Evolutionary conservation across 2,329 filamentous ascomycete genomes (phyloP), one percentile per base, ranked within the genome.

Genomic region (Trematosphaeria pertusa): DNA sequence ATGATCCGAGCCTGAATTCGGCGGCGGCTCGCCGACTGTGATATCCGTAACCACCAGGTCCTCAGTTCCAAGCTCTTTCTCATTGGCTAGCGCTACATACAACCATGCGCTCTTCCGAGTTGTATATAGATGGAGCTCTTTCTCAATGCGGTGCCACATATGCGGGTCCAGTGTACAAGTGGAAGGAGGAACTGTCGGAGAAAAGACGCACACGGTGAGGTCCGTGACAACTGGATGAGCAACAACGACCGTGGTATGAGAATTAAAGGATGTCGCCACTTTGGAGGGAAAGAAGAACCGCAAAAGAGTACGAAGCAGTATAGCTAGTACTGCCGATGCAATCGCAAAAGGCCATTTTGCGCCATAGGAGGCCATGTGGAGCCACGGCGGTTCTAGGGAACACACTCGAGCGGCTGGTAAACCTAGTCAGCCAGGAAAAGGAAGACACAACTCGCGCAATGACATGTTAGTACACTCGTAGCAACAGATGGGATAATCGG

Each of bases 1-100:
- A 58, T 83, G 82, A 32, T 74, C 77, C 46, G 80, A 78, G 9
- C 76, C 76, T 4, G 70, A 73, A 40, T 72, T 78, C 1, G 90
- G 91, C 62, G 88, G 81, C 22, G 86, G 73, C 12, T 87, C 79
- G 7, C 88, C 86, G n/a, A 95, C 85, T 31, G 81, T 83, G 42
- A 95, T 75, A 61, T 91, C 89, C 51, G 91, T 76, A 15, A 96
- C 83, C 11, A 96, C 84, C 67, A 82, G 85, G 62, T 95, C 90
- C 1, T 84, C 80, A 1, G 81, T 72, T 3, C 77, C 77, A 36
- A 96, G 80, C 45, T 95, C 88, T 69, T 91, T 87, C 74, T 95
- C 90, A 44, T 59, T 51, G 14, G 48, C 49, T 36, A 46, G 36
- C 17, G 33, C 41, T 34, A 55, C 46, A 44, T 58, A 51, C 11